Conservation (phyloP, 164 flowering plant species). For the Stephania cephalantha region DNA sequence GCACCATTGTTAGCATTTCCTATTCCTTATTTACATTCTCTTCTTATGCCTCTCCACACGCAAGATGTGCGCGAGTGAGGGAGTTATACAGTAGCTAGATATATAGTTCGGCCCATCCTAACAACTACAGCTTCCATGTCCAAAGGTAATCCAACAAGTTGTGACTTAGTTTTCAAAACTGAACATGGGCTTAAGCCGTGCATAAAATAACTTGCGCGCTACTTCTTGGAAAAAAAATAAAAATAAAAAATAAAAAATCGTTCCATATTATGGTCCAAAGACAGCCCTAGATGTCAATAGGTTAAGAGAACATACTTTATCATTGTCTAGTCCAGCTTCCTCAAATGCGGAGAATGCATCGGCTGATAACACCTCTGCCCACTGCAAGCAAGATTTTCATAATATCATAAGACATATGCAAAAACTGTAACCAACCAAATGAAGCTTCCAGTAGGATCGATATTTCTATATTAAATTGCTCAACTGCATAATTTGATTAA, state of each 20-base stretch:
- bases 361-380: slow-evolving; percentile 98
- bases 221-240: background rate
- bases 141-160: too few species aligned
- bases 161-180: too few species aligned
- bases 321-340: slow-evolving; percentile 81
- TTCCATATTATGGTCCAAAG: slow-evolving; percentile 65
- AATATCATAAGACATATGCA: background rate
- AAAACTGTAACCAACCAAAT: background rate
- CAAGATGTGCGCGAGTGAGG: too few species aligned
- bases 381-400: slow-evolving; percentile 53
- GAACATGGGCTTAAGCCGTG: too few species aligned
- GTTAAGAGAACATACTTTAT: slow-evolving; percentile 41
- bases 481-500: background rate
- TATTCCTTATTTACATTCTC: too few species aligned
- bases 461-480: background rate
- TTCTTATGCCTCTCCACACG: too few species aligned
- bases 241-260: background rate
- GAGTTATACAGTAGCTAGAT: too few species aligned
- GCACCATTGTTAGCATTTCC: too few species aligned
- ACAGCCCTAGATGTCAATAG: too few species aligned
- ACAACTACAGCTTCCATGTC: too few species aligned
- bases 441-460: background rate
- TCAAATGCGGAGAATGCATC: slow-evolving; percentile 99
- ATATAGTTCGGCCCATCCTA: too few species aligned
- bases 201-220: too few species aligned